These are phyloP conservation scores for Hanseniaspora valbyensis DNA, from an alignment of 805 yeast genomes.

Conservation along the genomic window DNA sequence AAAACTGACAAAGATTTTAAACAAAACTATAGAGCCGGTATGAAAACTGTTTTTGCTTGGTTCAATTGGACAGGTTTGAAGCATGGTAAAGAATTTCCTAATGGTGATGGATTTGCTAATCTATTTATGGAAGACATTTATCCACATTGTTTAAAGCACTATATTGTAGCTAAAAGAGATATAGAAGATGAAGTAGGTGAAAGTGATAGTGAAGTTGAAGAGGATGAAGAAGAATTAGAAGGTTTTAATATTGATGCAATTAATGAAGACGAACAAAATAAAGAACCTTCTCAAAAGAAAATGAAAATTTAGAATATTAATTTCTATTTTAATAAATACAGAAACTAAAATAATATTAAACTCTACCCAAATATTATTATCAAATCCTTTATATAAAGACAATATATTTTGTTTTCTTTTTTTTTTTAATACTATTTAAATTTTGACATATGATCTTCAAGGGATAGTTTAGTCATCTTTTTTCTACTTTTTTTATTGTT, in stretches of 20 bases:
- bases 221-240: conserved; percentile 22
- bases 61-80: conserved; percentile 73
- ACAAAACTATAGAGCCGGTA: conserved; percentile 53
- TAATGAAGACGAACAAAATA: conserved; percentile 18
- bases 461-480: not conserved
- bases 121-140: conserved; percentile 67
- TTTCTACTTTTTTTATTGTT: not conserved
- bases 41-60: conserved; percentile 81
- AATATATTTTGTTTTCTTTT: not conserved
- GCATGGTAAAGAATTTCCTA: conserved; percentile 65
- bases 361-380: not conserved
- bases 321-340: too few species aligned
- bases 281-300: not conserved
- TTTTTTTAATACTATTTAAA: not conserved
- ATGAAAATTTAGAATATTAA: not conserved
- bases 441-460: conserved; percentile 8
- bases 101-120: conserved; percentile 68
- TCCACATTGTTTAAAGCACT: conserved; percentile 77
- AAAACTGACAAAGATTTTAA: conserved; percentile 44
- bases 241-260: not conserved
- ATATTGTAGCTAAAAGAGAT: conserved; percentile 60
- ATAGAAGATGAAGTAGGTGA: conserved; percentile 47
- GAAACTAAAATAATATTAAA: too few species aligned
- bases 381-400: too few species aligned
- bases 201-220: conserved; percentile 46